Base-by-base conservation (phyloP, 139 green algal species). In the Astrephomene gubernaculifera region DNA sequence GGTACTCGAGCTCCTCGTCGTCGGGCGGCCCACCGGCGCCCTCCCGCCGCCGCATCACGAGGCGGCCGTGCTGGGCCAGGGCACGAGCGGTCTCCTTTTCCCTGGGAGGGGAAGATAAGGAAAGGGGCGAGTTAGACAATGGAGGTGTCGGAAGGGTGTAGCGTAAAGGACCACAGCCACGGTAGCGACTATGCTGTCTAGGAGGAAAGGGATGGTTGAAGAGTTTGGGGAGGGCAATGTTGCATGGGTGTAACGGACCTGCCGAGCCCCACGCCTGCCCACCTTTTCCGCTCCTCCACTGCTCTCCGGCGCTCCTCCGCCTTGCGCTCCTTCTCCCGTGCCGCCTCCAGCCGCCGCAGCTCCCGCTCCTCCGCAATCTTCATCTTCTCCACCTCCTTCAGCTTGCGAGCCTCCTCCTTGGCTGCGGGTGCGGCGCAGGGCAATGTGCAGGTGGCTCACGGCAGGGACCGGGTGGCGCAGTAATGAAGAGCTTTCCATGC, bases 1-100 rank as follows among this genome's bases (percentile, higher is more conserved):
- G 90, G 89, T 89, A 94, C 78, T 98, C 95, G 1, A 98, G 52
- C 9, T 97, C 95, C 44, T 93, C 64, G 70, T 98, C 95, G 82
- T 98, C 95, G 14, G 91, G 92, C 6, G 91, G 90, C 0, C 90
- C 92, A 7, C 38, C 69, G n/a, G 64, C 60, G 1, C 67, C 68
- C 29, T 63, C 86, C 2, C 90, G 89, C 71, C 52, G 74, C 29
- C 49, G 75, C 64, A 67, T 63, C 44, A 87, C 82, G 39, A 86
- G 68, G 19, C 89, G 86, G 82, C 94, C 90, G 82, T 96, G 90
- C 38, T 83, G 57, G 31, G 71, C 52, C 41, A 96, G 75, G 33
- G 92, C 93, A 49, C 92, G 92, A 4, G 89, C 45, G 44, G 91
- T 69, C 79, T 97, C 94, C 87, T 94, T 96, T 82, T 97, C 94